Conservation (phyloP, 2,329 filamentous ascomycete genomes). For the Passalora sequoiae region DNA sequence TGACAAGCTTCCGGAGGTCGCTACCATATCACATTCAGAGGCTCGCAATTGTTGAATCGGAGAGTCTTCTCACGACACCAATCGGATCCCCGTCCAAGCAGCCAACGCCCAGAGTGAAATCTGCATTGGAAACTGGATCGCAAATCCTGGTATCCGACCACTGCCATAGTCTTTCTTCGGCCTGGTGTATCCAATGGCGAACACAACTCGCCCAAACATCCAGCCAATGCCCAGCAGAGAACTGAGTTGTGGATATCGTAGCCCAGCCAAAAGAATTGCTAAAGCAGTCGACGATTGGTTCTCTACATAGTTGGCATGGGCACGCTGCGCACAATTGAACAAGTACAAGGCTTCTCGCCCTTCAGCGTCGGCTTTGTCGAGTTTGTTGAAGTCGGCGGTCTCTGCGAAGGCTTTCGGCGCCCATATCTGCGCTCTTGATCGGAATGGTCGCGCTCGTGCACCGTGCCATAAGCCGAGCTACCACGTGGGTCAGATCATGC, state of each 20-base stretch:
- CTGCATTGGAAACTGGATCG: constrained; percentile 16
- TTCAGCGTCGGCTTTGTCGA: constrained; percentile 39
- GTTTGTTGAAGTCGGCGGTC: constrained; percentile 46
- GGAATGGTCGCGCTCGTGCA: constrained; percentile 40
- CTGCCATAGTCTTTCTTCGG: constrained; percentile 37
- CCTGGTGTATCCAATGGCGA: constrained; percentile 44
- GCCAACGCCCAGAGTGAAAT: constrained; percentile 30
- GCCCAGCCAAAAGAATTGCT: constrained; percentile 50
- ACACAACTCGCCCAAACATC: constrained; percentile 48
- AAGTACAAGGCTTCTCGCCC: constrained; percentile 42
- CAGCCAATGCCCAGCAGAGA: constrained; percentile 46
- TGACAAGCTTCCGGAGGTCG: too few species aligned
- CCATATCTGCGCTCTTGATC: constrained; percentile 49
- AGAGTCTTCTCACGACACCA: constrained; percentile 29
- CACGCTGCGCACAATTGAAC: constrained; percentile 51
- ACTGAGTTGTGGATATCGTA: constrained; percentile 49
- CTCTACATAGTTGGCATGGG: constrained; percentile 54
- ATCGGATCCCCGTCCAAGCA: constrained; percentile 28
- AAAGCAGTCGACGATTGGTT: constrained; percentile 50
- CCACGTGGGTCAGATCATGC: constrained; percentile 5
- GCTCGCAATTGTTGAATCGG: too few species aligned
- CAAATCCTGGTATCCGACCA: constrained; percentile 35
- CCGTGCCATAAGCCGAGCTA: constrained; percentile 50
- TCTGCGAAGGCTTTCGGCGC: constrained; percentile 59
- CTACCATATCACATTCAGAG: too few species aligned